phyloP scores from a whole-genome alignment of 2,329 filamentous ascomycete species.

The Fusarium papillatum region DNA sequence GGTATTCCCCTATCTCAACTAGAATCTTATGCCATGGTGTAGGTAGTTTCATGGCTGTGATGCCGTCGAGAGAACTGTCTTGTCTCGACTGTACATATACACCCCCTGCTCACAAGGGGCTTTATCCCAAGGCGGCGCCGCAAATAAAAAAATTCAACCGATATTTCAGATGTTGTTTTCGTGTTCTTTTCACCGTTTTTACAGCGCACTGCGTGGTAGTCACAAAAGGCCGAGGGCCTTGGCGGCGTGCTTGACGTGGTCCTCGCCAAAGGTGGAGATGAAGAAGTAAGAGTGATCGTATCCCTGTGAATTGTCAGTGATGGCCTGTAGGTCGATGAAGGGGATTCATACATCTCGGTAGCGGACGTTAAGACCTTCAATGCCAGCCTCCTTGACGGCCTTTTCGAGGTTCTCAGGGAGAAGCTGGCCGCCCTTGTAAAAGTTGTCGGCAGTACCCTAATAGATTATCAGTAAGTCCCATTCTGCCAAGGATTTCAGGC shows the following conservation, averaged over 20 bases:
- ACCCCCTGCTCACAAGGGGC: neutral
- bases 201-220: slow-evolving; percentile 42
- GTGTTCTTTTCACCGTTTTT: slow-evolving; percentile 27
- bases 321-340: neutral
- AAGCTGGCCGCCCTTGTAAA: slow-evolving; percentile 94
- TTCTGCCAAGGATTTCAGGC: neutral
- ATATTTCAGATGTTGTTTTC: slow-evolving; percentile 16
- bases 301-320: slow-evolving; percentile 60
- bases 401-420: slow-evolving; percentile 93
- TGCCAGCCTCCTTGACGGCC: slow-evolving; percentile 82
- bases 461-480: neutral
- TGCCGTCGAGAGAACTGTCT: slow-evolving; percentile 2
- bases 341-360: slow-evolving; percentile 77
- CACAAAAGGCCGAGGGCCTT: slow-evolving; percentile 74
- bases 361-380: slow-evolving; percentile 80
- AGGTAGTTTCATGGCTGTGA: slow-evolving; percentile 6
- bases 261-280: slow-evolving; percentile 90
- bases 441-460: slow-evolving; percentile 92
- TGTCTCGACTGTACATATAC: slow-evolving; percentile 10
- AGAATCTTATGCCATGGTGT: slow-evolving; percentile 10
- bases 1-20: neutral
- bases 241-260: slow-evolving; percentile 93
- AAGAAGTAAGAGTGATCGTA: slow-evolving; percentile 99
- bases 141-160: slow-evolving; percentile 19
- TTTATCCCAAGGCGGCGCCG: slow-evolving; percentile 17